Base-by-base conservation (phyloP, 1,284 basidiomycete genomes). In the Apiotrichum gamsii region DNA sequence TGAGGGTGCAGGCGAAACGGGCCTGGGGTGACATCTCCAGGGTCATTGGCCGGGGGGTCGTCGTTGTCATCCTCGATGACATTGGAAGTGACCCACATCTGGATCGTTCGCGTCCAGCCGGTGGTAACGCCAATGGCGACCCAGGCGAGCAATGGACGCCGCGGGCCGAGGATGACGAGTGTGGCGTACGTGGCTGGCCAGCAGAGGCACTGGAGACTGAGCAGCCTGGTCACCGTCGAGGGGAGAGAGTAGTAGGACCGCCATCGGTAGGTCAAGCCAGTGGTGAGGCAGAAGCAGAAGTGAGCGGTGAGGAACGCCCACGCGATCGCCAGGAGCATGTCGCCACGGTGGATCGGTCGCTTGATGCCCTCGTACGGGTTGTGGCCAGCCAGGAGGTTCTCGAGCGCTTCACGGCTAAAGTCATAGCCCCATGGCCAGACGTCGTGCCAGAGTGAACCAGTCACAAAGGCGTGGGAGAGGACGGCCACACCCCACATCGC, bases 81-180 rank as follows among this genome's bases (percentile, higher is more conserved):
- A 40, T 74, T 74, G 18, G 60, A 64, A 25, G 73, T 74, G n/a
- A 75, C 71, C 69, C 71, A 75, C 61, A 74, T 72, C 49, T 73
- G 67, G 3, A 75, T 59, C 3, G 64, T 62, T 19, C 72, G 60
- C 11, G 60, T 63, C 43, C 66, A 62, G 33, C 66, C 70, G 0
- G 72, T 75, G 29, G 71, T 70, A 3, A 70, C 69, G 19, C 70
- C 72, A 23, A 75, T 73, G 10, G 72, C 67, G n/a, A 72, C 64
- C 73, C 73, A 75, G 3, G 67, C 68, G 30, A 73, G 58, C 5
- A 74, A 58, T 1, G 69, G 63, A 8, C 69, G 61, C 4, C 60
- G 42, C 11, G 61, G 49, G 14, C 73, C 73, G 6, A 74, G 60
- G 21, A 69, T 49, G 54, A 59, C 61, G 1, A 74, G 61, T 0